phyloP scores from a whole-genome alignment of 2,329 filamentous ascomycete genomes.

The Aspergillus uvarum region DNA sequence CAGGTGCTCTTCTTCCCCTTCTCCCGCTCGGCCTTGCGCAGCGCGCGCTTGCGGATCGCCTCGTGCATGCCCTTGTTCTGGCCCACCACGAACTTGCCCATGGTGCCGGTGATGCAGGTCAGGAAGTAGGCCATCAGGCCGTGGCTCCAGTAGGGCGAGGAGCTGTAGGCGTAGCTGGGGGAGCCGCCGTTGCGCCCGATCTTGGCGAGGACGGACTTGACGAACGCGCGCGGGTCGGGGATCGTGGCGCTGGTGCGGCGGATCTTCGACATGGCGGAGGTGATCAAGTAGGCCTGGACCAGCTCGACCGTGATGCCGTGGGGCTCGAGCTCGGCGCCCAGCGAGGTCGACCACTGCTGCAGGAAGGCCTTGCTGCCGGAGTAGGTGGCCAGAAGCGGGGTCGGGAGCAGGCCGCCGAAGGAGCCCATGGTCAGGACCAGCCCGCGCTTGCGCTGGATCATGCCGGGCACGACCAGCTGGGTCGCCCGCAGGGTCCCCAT shows the following conservation, averaged over 20 bases:
- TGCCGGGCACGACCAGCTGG: constrained; percentile 77
- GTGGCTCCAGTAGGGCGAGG: constrained; percentile 92
- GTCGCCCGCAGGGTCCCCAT: constrained; percentile 85
- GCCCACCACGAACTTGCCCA: constrained; percentile 56
- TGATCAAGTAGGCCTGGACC: constrained; percentile 88
- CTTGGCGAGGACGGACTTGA: constrained; percentile 73
- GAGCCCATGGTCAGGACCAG: constrained; percentile 97
- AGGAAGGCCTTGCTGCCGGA: constrained; percentile 97
- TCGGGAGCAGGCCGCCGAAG: constrained; percentile 89
- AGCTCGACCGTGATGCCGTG: constrained; percentile 87
- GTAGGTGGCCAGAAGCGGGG: constrained; percentile 90
- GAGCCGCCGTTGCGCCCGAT: constrained; percentile 75
- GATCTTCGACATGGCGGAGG: constrained; percentile 96
- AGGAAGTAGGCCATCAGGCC: constrained; percentile 83
- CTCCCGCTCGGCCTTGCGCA: constrained; percentile 82
- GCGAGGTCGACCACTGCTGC: constrained; percentile 88
- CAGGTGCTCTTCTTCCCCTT: constrained; percentile 54
- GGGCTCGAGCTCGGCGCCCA: constrained; percentile 77
- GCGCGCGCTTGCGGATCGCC: constrained; percentile 75
- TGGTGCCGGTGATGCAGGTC: constrained; percentile 58
- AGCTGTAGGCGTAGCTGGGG: constrained; percentile 76
- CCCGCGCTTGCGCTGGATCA: constrained; percentile 80
- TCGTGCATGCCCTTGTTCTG: constrained; percentile 73
- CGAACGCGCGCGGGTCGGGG: constrained; percentile 79
- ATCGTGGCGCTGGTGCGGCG: constrained; percentile 74